A percentile compares a stretch with the other conserved stretches of the same genome.
These are phyloP conservation scores for Nicotiana otophora DNA, from an alignment of 257 asterid species.

Conservation along the genomic window DNA sequence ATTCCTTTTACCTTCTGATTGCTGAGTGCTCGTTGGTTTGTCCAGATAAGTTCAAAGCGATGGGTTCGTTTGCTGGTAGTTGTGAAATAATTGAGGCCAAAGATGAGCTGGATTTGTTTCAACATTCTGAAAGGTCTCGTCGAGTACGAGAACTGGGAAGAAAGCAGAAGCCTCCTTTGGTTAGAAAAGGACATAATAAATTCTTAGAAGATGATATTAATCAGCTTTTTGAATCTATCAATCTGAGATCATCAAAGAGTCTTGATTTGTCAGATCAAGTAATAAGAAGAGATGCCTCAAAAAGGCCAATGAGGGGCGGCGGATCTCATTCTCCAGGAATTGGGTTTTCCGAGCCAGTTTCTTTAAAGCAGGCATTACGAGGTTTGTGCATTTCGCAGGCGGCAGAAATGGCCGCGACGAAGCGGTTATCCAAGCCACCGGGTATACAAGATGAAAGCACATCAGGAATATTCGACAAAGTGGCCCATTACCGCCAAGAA, in stretches of 20 bases:
- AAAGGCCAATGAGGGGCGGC: conserved; percentile 62
- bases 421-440: conserved; percentile 52
- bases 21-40: conserved; percentile 14
- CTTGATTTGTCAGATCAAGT: conserved; percentile 37
- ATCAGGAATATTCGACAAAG: conserved; percentile 28
- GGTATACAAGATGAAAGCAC: conserved; percentile 55
- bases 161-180: conserved; percentile 38
- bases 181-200: conserved; percentile 28
- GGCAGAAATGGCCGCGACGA: conserved; percentile 79
- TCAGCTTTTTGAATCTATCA: conserved; percentile 44
- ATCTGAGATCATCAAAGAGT: conserved; percentile 38
- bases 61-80: conserved; percentile 54
- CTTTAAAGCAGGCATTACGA: conserved; percentile 87
- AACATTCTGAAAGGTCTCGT: conserved; percentile 16
- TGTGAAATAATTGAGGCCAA: conserved; percentile 70
- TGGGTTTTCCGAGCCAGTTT: conserved; percentile 78
- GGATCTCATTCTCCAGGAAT: conserved; percentile 65
- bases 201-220: conserved; percentile 35
- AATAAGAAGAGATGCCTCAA: conserved; percentile 37
- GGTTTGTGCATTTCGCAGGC: conserved; percentile 96
- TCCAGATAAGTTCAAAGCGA: conserved; percentile 15
- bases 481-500: conserved; percentile 27
- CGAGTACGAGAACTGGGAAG: conserved; percentile 18
- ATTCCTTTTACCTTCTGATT: not conserved
- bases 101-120: conserved; percentile 33